phyloP scores from a whole-genome alignment of 495 filamentous ascomycete species.

The Hypoxylon crocopeplum region DNA sequence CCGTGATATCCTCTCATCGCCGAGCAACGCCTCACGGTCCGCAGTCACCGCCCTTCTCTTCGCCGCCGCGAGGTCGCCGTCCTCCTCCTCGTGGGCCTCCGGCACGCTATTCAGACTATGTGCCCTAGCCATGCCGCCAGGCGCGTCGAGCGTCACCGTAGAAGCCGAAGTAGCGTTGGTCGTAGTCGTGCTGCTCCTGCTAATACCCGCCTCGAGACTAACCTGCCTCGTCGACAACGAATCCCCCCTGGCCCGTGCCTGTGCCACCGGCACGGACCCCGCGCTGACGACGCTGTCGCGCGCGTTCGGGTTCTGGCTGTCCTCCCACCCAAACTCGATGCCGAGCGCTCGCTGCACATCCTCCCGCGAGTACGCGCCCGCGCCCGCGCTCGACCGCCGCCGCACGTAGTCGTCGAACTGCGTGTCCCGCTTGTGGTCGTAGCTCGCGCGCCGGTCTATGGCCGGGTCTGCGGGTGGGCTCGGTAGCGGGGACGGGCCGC shows the following conservation, averaged over 20 bases:
- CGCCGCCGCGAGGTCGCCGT: background rate
- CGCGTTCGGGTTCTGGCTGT: constrained; percentile 1
- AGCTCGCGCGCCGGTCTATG: constrained; percentile 29
- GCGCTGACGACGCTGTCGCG: constrained; percentile 29
- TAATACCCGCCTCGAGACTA: constrained; percentile 34
- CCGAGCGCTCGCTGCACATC: constrained; percentile 46
- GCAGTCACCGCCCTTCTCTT: constrained; percentile 5
- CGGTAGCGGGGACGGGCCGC: constrained; percentile 9
- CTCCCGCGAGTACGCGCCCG: constrained; percentile 34
- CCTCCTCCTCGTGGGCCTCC: constrained; percentile 38
- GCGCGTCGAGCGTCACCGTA: constrained; percentile 18
- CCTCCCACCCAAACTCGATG: constrained; percentile 50
- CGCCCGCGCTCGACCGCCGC: constrained; percentile 14
- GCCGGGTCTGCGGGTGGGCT: background rate
- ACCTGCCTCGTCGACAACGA: constrained; percentile 30
- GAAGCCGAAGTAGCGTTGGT: constrained; percentile 1
- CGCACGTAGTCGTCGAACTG: constrained; percentile 43
- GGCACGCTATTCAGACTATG: constrained; percentile 40
- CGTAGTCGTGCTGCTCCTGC: constrained; percentile 5
- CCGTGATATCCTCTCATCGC: constrained; percentile 8
- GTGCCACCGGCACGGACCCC: constrained; percentile 22
- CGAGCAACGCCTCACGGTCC: constrained; percentile 18
- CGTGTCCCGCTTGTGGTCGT: constrained; percentile 45
- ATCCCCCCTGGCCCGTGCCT: constrained; percentile 27
- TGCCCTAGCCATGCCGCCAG: constrained; percentile 17